Evolutionary conservation across 495 filamentous ascomycete genomes (phyloP).

Genomic region (Parathielavia hyrcaniae): DNA sequence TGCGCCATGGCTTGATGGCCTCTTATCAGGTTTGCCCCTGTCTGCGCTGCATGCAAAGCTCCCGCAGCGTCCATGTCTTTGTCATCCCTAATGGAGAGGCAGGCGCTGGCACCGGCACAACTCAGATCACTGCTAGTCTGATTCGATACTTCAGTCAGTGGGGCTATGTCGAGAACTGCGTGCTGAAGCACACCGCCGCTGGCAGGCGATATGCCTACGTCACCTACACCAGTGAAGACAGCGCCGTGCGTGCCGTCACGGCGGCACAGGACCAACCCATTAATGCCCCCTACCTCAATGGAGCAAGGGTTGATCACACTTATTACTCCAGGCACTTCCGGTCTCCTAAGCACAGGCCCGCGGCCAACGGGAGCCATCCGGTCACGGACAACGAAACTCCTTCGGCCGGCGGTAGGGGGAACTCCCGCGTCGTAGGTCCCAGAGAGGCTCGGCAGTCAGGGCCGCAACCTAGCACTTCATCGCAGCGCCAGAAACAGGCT

Average conservation of each 20-base stretch:
- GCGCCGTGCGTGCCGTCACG: background rate
- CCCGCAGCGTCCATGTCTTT: background rate
- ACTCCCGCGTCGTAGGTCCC: too few species aligned
- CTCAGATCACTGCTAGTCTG: background rate
- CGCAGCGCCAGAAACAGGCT: background rate
- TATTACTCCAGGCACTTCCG: background rate
- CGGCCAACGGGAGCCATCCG: background rate
- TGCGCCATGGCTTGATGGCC: too few species aligned
- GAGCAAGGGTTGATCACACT: background rate
- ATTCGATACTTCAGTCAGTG: background rate
- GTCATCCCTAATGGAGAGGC: background rate
- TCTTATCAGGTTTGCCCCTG: background rate
- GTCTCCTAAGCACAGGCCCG: background rate
- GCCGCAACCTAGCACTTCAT: background rate
- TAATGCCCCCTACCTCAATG: background rate
- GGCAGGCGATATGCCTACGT: background rate
- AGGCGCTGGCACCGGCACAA: background rate
- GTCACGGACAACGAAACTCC: background rate
- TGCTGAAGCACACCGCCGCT: background rate
- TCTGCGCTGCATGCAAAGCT: background rate
- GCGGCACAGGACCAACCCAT: background rate
- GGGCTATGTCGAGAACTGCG: constrained; percentile 6
- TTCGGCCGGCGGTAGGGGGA: background rate
- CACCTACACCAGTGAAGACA: background rate
- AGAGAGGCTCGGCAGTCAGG: too few species aligned